A percentile compares a stretch with the other conserved stretches of the same genome.
These are phyloP conservation scores for Mycena crocata DNA, from an alignment of 768 basidiomycete genomes.

Conservation along the genomic window DNA sequence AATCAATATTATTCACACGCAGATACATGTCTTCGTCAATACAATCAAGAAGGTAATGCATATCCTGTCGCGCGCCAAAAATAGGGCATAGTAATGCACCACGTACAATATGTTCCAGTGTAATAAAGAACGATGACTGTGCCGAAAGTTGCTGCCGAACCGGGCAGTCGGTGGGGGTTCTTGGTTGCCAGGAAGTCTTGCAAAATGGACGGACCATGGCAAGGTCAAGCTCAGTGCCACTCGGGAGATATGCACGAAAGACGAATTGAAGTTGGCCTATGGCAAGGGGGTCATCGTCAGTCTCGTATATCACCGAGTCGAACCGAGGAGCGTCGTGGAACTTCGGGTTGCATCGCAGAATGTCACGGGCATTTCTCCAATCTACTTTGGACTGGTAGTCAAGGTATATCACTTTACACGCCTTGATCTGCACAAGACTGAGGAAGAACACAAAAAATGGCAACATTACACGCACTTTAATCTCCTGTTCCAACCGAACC, in stretches of 20 bases:
- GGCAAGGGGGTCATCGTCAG: background rate
- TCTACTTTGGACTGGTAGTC: constrained; percentile 6
- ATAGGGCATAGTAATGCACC: no score
- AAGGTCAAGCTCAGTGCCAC: background rate
- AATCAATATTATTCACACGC: background rate
- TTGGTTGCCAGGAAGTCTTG: background rate
- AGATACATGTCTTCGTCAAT: background rate
- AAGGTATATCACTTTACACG: background rate
- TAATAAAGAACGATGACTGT: background rate
- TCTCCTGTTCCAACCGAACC: constrained; percentile 3
- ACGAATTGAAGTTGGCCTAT: background rate
- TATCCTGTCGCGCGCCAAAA: no score
- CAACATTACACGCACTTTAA: background rate
- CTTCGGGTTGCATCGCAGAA: no score
- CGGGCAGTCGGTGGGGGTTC: no score
- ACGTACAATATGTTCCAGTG: no score
- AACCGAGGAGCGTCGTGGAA: constrained; percentile 5
- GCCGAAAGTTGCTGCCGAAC: background rate
- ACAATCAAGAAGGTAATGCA: no score
- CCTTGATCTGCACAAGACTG: background rate
- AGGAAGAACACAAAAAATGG: background rate
- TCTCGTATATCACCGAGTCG: constrained; percentile 3
- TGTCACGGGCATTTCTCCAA: background rate
- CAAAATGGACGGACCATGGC: background rate
- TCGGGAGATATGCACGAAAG: background rate